Evolutionary conservation across 108 stramenopile genomes (phyloP).

Genomic region (Epithemia pelagica): DNA sequence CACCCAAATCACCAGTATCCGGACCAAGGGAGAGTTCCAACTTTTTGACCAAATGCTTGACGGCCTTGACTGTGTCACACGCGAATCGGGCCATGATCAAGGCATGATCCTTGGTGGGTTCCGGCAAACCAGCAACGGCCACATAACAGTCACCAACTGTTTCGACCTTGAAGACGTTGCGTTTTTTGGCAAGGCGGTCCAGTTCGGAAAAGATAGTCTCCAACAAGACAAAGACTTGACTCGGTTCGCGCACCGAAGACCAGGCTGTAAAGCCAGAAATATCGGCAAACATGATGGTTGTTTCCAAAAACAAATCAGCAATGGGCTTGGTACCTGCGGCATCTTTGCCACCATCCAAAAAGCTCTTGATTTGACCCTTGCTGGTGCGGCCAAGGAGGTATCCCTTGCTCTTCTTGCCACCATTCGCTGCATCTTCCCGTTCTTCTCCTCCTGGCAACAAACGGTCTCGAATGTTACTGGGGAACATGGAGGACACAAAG

Average conservation of each 20-base stretch:
- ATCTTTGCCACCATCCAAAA: background rate
- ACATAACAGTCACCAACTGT: slow-evolving; percentile 47
- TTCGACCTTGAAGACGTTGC: slow-evolving; percentile 37
- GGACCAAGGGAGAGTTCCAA: slow-evolving; percentile 14
- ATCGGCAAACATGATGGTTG: slow-evolving; percentile 16
- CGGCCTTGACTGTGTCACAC: background rate
- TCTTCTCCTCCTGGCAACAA: slow-evolving; percentile 12
- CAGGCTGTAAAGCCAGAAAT: slow-evolving; percentile 33
- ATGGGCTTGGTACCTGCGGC: background rate
- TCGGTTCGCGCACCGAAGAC: slow-evolving; percentile 24
- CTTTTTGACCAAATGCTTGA: slow-evolving; percentile 12
- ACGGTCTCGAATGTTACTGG: slow-evolving; percentile 22
- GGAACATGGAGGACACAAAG: slow-evolving; percentile 40
- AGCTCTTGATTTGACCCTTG: background rate
- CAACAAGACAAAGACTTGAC: slow-evolving; percentile 36
- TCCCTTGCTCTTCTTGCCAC: background rate
- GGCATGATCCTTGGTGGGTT: slow-evolving; percentile 10
- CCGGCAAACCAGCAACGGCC: slow-evolving; percentile 35
- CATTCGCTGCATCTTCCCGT: background rate
- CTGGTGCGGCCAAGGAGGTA: background rate
- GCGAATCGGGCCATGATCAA: slow-evolving; percentile 11
- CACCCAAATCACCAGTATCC: slow-evolving; percentile 18
- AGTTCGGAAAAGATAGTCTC: slow-evolving; percentile 38
- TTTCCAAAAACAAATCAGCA: slow-evolving; percentile 12
- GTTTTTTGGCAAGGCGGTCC: slow-evolving; percentile 24